Base-by-base conservation (phyloP, 345 rosid species). In the Eucalyptus dawsonii region DNA sequence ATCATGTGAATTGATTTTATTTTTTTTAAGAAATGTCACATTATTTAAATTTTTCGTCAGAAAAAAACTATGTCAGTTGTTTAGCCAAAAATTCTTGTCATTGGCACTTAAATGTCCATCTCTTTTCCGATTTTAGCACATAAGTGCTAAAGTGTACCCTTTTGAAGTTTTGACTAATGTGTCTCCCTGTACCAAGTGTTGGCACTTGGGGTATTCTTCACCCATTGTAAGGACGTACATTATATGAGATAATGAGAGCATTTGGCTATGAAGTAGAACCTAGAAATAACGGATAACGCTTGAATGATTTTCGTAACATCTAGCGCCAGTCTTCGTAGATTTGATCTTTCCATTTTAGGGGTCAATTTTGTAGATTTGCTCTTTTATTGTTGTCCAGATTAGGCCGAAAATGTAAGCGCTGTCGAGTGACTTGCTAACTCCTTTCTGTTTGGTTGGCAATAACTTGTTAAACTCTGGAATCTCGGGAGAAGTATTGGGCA, bases 171-270 rank as follows among this genome's bases (percentile, higher is more conserved):
- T 53, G 2, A 21, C 25, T 19, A 2, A 53, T 53, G 25, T 4
- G 11, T 53, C 58, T 19, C 0, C 58, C 0, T 8, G 0, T 53
- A 0, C 25, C 11, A 53, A 53, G 24, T 53, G 58, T 53, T 53
- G 25, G 25, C 58, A 21, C 58, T 21, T 21, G 1, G 10, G 58
- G 25, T 53, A 11, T 53, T 53, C 11, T 53, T 53, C 58, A 53
- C 56, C 56, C 10, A 1, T 19, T 53, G 24, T 53, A 53, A 53
- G 9, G 80, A 34, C 12, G 0, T 69, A 42, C 4, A 34, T 69
- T 5, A 34, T 69, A 16, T 69, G 80, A 16, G 80, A 69, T 69
- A 16, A 37, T 5, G 44, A 34, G 44, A 72, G 42, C 80, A 31
- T 9, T 5, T 69, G 44, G 25, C 44, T 72, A 3, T 72, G 42